phyloP scores from a whole-genome alignment of 2,329 filamentous ascomycete species.

The Rhinocladiella mackenziei region DNA sequence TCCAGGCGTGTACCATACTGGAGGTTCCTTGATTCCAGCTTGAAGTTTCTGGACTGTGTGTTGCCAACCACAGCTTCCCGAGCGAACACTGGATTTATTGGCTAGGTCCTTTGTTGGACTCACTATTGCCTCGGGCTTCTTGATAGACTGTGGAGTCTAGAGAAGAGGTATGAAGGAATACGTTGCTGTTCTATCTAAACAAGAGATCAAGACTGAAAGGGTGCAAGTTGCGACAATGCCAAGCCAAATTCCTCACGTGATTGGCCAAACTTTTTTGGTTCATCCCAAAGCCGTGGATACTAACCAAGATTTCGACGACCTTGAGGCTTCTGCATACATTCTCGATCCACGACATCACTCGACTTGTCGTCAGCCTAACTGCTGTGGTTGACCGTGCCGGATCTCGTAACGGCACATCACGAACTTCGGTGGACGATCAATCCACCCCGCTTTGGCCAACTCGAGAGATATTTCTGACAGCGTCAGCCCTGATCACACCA shows the following conservation, averaged over 20 bases:
- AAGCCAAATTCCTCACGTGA: too few relatives aligned
- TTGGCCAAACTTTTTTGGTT: too few relatives aligned
- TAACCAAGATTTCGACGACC: slow-evolving; percentile 49
- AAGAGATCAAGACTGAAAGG: too few relatives aligned
- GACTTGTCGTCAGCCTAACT: slow-evolving; percentile 27
- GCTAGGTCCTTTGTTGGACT: slow-evolving; percentile 45
- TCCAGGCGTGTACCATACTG: slow-evolving; percentile 47
- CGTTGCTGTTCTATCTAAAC: too few relatives aligned
- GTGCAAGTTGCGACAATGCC: too few relatives aligned
- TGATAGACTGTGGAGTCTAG: too few relatives aligned
- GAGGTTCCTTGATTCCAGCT: slow-evolving; percentile 48
- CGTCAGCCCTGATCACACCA: not conserved
- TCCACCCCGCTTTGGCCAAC: slow-evolving; percentile 8
- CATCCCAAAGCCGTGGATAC: slow-evolving; percentile 46
- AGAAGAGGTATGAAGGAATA: too few relatives aligned
- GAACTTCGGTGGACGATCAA: slow-evolving; percentile 17
- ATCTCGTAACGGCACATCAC: slow-evolving; percentile 11
- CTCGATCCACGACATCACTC: slow-evolving; percentile 25
- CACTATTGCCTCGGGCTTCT: slow-evolving; percentile 50
- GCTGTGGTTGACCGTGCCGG: slow-evolving; percentile 18
- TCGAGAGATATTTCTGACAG: slow-evolving; percentile 6
- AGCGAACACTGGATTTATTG: slow-evolving; percentile 48
- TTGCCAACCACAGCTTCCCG: slow-evolving; percentile 44
- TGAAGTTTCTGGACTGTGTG: slow-evolving; percentile 47
- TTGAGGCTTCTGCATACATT: slow-evolving; percentile 28